Percentiles rank a stretch among this genome's conserved stretches.
phyloP scores from a whole-genome alignment of 23 red algal genomes.

The Gracilaria domingensis region DNA sequence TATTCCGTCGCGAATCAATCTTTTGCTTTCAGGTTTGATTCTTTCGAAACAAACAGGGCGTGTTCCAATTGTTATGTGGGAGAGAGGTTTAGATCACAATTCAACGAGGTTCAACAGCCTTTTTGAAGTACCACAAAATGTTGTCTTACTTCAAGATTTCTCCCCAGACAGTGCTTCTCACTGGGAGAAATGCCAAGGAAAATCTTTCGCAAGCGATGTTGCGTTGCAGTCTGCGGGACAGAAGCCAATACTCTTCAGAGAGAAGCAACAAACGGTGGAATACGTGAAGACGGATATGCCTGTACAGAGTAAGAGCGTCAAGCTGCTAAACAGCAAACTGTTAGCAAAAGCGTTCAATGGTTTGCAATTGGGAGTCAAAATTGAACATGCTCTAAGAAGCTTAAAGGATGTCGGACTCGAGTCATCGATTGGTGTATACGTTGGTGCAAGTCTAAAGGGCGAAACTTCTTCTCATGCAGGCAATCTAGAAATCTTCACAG shows the following conservation, averaged over 20 bases:
- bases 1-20: constrained; percentile 21
- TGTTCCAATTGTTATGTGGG: constrained; percentile 70
- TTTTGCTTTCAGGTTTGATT: constrained; percentile 29
- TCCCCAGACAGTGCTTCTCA: background rate
- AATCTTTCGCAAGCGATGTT: constrained; percentile 11
- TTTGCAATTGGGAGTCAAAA: background rate
- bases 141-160: background rate
- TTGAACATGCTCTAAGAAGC: background rate
- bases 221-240: constrained; percentile 2
- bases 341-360: background rate
- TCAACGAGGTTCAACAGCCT: background rate
- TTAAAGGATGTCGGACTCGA: constrained; percentile 20
- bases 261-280: background rate
- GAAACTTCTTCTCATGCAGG: background rate
- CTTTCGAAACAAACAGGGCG: constrained; percentile 64
- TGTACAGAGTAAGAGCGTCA: background rate
- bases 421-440: constrained; percentile 14
- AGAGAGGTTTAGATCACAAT: background rate
- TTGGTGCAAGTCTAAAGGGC: background rate
- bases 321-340: background rate
- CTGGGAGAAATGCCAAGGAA: background rate
- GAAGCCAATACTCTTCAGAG: background rate
- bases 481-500: constrained; percentile 12
- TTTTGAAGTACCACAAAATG: background rate
- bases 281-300: constrained; percentile 31